Percentiles rank a stretch among this genome's conserved stretches.
Conservation (phyloP, 73 alveolate genomes). For the Vitrella brassicaformis region DNA sequence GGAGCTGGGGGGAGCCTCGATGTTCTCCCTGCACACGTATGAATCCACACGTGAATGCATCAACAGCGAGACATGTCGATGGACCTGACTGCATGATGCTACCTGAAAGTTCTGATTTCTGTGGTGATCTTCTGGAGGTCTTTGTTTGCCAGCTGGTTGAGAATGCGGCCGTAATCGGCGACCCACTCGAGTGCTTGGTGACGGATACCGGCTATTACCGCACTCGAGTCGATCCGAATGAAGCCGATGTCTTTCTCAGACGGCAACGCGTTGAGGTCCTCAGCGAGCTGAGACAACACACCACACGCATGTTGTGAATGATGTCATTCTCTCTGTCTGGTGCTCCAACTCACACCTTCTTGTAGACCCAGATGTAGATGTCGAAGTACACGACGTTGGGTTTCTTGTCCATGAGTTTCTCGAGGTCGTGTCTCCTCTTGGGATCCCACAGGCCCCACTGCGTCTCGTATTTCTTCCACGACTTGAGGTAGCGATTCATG, state of each 20-base stretch:
- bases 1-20: conserved; percentile 67
- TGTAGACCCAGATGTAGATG: conserved; percentile 8
- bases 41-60: conserved; percentile 53
- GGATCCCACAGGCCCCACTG: conserved; percentile 34
- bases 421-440: conserved; percentile 25
- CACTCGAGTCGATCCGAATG: conserved; percentile 20
- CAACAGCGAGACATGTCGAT: conserved; percentile 4
- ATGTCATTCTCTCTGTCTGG: no score
- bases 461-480: conserved; percentile 24
- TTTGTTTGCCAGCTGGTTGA: conserved; percentile 17
- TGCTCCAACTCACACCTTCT: neutral
- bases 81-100: conserved; percentile 12
- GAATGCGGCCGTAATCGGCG: conserved; percentile 27
- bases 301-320: neutral
- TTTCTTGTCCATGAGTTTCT: conserved; percentile 1
- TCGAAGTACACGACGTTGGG: conserved; percentile 19
- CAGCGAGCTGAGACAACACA: neutral
- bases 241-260: conserved; percentile 16
- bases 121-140: conserved; percentile 37
- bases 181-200: conserved; percentile 33
- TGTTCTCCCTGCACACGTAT: conserved; percentile 57
- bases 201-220: conserved; percentile 26
- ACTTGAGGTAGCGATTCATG: conserved; percentile 19
- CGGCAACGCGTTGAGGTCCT: neutral
- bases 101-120: conserved; percentile 45